Evolutionary conservation across 2,329 filamentous ascomycete species (phyloP), one percentile per base, ranked within the genome.

Genomic region (Nothopassalora personata): DNA sequence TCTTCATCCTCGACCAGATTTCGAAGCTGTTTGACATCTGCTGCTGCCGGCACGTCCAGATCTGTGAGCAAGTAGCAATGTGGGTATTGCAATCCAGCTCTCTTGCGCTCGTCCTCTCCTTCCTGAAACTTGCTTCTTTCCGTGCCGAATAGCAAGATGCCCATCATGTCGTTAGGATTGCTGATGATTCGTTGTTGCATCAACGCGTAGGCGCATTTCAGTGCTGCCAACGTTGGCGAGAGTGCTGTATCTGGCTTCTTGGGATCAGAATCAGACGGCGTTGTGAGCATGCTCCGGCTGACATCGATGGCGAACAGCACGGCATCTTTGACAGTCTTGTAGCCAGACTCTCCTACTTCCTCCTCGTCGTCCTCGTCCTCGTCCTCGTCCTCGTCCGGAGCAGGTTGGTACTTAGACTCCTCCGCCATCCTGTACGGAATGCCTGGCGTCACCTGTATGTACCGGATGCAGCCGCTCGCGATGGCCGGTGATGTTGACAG

Each of bases 151-250:
- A 99, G 80, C 39, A 99, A 74, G 28, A 99, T 88, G 1, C 93
- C 92, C 83, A 99, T 97, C 90, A 97, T 95, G 62, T 99, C 94
- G 70, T 88, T 92, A 1, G 94, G 94, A 62, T 92, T 93, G 3
- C 93, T 93, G 68, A 99, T 97, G 74, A 99, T 97, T 67, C 94
- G 90, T 77, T 97, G 93, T 76, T 97, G 91, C 90, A 99, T 97
- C 55, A 99, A 80, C 70, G 91, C 86, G 70, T 96, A 96, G 59
- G 93, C 94, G 68, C 91, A 97, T 80, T 96, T 96, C 53, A 99
- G 77, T 4, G 94, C 92, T 15, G 93, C 92, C 54, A 87, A 82
- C 0, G 91, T 81, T 4, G 93, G 86, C 48, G 89, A 92, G 1
- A 72, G 58, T 68, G 93, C 90, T 58, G 80, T 85, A 64, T 90